Evolutionary conservation across 164 flowering plant genomes (phyloP), one percentile per base, ranked within the genome.

Genomic region (Malania oleifera): DNA sequence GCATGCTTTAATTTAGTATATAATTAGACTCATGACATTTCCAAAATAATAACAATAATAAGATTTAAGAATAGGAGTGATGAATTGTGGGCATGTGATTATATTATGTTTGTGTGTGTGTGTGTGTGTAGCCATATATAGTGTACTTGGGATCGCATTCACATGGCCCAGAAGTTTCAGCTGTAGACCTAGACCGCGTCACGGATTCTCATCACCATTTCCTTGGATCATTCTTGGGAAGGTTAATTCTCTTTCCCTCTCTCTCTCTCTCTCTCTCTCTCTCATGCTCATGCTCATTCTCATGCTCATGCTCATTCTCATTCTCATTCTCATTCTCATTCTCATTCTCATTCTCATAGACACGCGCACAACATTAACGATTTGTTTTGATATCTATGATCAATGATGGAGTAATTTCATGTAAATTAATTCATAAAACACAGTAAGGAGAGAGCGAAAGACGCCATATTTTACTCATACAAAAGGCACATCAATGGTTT

Each of bases 131-230:
- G 84, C 64, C 81, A 11, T 80, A 75, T 44, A 63, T 82, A 63
- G 87, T 82, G 43, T 82, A 82, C 76, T 64, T 80, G 63, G 87
- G 84, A n/a, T 70, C 63, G 1, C 84, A 80, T 62, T 52, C 68
- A 10, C 78, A 74, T 53, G 76, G 65, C 23, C 39, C 59, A 1
- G 61, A 49, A n/a, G 51, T 54, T 17, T 48, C 76, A 1, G 12
- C 51, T 0, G 67, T 63, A 35, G 70, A 76, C 56, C 64, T 62
- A 29, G 54, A 67, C 7, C 52, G 43, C 3, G 82, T 73, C 0
- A 54, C 75, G 4, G 66, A 72, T 0, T 56, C 72, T 22, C 87
- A 82, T 67, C 51, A 72, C 44, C 54, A 63, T 2, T 66, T 82
- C 17, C 76, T 82, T 5, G 78, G 45, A 2, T 78, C 87, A 9